These are phyloP conservation scores for Baorangia bicolor DNA, from an alignment of 768 basidiomycete species.

Conservation along the genomic window DNA sequence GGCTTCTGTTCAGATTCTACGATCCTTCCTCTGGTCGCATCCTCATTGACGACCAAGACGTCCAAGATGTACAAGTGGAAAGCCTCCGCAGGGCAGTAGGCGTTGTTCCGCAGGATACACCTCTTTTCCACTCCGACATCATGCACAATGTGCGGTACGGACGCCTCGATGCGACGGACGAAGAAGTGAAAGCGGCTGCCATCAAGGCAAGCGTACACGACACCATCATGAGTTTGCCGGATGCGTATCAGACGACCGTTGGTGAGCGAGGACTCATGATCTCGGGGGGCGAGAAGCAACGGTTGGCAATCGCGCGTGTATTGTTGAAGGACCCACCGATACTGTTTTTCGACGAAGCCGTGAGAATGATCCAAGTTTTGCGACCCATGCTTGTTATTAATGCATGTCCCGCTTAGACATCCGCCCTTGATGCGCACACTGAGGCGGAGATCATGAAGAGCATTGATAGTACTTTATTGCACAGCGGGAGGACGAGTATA, in stretches of 20 bases:
- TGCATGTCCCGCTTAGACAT: constrained; percentile 57
- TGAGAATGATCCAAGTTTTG: constrained; percentile 39
- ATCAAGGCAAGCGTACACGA: constrained; percentile 85
- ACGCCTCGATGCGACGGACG: constrained; percentile 79
- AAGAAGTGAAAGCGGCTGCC: constrained; percentile 83
- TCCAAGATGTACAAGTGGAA: constrained; percentile 66
- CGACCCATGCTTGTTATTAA: constrained; percentile 3
- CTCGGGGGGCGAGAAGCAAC: constrained; percentile 97
- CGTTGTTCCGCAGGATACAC: constrained; percentile 97
- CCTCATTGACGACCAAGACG: constrained; percentile 83
- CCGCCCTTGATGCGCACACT: constrained; percentile 92
- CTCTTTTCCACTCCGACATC: constrained; percentile 93
- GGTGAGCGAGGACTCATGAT: constrained; percentile 98
- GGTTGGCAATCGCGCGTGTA: constrained; percentile 90
- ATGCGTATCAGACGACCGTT: constrained; percentile 86
- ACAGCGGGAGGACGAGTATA: constrained; percentile 84
- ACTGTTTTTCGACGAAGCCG: constrained; percentile 97
- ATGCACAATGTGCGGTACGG: constrained; percentile 97
- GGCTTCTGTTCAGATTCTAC: constrained; percentile 94
- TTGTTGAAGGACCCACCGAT: constrained; percentile 94
- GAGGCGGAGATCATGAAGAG: constrained; percentile 95
- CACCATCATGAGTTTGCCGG: constrained; percentile 76
- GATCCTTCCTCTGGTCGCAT: constrained; percentile 81
- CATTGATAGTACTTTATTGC: constrained; percentile 75
- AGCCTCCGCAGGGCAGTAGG: constrained; percentile 77